Percentiles rank a stretch among this genome's conserved stretches.
Conservation (phyloP, 371 early-diverging fungal species). For the Rhizopus sp. region DNA sequence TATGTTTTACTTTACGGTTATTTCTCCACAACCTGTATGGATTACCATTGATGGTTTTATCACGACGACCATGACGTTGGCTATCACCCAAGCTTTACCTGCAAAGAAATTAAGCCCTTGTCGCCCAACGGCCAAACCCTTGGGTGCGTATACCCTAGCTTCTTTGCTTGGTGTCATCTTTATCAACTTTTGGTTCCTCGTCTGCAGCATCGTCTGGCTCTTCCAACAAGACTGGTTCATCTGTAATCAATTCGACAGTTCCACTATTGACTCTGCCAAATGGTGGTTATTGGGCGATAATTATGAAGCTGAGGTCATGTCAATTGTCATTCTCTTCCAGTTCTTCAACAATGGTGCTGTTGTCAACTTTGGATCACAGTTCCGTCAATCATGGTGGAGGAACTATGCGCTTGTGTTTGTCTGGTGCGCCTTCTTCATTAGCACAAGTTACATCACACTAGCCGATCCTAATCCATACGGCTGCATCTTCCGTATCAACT, state of each 20-base stretch:
- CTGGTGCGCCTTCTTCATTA: constrained; percentile 53
- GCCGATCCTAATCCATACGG: constrained; percentile 72
- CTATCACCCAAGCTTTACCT: constrained; percentile 70
- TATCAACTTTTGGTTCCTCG: constrained; percentile 66
- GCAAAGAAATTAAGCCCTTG: constrained; percentile 55
- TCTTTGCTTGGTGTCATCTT: constrained; percentile 70
- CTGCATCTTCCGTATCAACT: constrained; percentile 78
- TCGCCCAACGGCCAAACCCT: constrained; percentile 78
- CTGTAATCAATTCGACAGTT: constrained; percentile 77
- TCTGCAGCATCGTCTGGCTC: constrained; percentile 47
- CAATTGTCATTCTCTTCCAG: constrained; percentile 65
- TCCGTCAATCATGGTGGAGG: constrained; percentile 61
- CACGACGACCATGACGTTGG: constrained; percentile 66
- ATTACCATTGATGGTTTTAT: constrained; percentile 75
- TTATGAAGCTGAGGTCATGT: constrained; percentile 69
- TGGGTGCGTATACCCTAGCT: constrained; percentile 71
- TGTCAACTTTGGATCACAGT: constrained; percentile 73
- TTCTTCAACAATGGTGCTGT: constrained; percentile 73
- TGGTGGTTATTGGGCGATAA: constrained; percentile 88
- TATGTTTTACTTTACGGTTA: constrained; percentile 71
- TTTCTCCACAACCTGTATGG: constrained; percentile 70
- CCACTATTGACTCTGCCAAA: constrained; percentile 63
- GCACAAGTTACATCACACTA: constrained; percentile 58
- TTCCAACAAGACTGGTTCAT: constrained; percentile 69
- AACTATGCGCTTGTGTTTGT: constrained; percentile 65